Evolutionary conservation across 2,329 filamentous ascomycete genomes (phyloP).

Genomic region (Aspergillus novofumigatus): DNA sequence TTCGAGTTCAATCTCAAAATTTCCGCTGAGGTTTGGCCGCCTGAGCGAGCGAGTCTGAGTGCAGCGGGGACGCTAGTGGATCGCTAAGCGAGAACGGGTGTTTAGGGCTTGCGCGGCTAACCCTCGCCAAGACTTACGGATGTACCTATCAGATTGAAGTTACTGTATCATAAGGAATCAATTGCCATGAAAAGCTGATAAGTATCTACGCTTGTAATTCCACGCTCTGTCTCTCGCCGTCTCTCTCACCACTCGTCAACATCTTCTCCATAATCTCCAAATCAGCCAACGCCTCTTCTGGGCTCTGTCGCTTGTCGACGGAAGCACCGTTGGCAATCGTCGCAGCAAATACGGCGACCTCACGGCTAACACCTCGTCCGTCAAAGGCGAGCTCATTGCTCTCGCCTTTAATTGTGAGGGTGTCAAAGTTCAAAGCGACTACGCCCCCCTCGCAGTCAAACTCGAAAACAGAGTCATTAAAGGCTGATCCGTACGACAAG

Average conservation of each 20-base stretch:
- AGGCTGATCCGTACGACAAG: constrained; percentile 51
- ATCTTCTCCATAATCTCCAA: constrained; percentile 44
- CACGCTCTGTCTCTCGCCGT: constrained; percentile 23
- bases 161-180: no score
- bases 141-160: no score
- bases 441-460: constrained; percentile 51
- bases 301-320: constrained; percentile 41
- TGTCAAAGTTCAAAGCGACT: constrained; percentile 42
- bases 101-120: constrained; percentile 18
- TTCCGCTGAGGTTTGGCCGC: constrained; percentile 35
- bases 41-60: constrained; percentile 22
- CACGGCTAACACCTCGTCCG: constrained; percentile 48
- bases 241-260: constrained; percentile 28
- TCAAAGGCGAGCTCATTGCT: constrained; percentile 45
- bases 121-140: constrained; percentile 13
- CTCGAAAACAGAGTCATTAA: constrained; percentile 46
- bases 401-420: constrained; percentile 33
- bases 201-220: constrained; percentile 16
- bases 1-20: constrained; percentile 38
- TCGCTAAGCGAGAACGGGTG: constrained; percentile 29
- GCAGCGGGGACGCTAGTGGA: constrained; percentile 32
- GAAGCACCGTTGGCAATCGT: constrained; percentile 40
- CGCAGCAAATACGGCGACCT: constrained; percentile 51
- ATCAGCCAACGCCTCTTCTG: constrained; percentile 52
- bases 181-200: no score